Conservation (phyloP, 2,329 filamentous ascomycete species). For the Stemphylium lycopersici region DNA sequence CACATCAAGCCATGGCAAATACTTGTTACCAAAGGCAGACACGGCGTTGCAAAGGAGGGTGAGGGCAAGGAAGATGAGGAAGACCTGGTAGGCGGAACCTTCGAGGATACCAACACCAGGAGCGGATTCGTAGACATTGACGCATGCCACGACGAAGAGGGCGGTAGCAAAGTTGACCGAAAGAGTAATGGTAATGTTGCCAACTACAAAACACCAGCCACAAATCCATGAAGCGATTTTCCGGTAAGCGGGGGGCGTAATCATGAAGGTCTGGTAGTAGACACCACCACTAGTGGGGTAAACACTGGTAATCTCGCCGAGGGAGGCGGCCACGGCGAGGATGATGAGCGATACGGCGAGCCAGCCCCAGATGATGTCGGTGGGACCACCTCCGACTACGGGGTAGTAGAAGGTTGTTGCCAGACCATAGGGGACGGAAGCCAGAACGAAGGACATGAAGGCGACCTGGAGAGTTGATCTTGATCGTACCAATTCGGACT, state of each 20-base stretch:
- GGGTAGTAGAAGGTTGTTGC: slow-evolving; percentile 74
- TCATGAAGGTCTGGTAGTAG: slow-evolving; percentile 81
- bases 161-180: slow-evolving; percentile 78
- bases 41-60: slow-evolving; percentile 59
- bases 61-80: slow-evolving; percentile 57
- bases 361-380: slow-evolving; percentile 77
- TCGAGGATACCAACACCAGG: slow-evolving; percentile 55
- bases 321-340: slow-evolving; percentile 69
- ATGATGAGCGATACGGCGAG: slow-evolving; percentile 71
- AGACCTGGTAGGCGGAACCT: slow-evolving; percentile 54
- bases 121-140: slow-evolving; percentile 60
- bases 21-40: slow-evolving; percentile 60
- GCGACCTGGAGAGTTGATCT: slow-evolving; percentile 72
- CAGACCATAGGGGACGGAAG: slow-evolving; percentile 75
- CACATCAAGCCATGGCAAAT: slow-evolving; percentile 69
- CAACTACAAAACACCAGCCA: slow-evolving; percentile 77
- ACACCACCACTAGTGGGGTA: slow-evolving; percentile 80
- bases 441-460: slow-evolving; percentile 79
- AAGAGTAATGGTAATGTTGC: slow-evolving; percentile 82
- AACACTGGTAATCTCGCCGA: slow-evolving; percentile 76
- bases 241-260: slow-evolving; percentile 66
- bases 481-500: slow-evolving; percentile 67
- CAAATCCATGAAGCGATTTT: slow-evolving; percentile 72
- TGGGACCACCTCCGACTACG: slow-evolving; percentile 68
- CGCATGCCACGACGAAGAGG: slow-evolving; percentile 60